These are phyloP conservation scores for Cardiospermum halicacabum DNA, from an alignment of 345 rosid genomes.

Conservation along the genomic window DNA sequence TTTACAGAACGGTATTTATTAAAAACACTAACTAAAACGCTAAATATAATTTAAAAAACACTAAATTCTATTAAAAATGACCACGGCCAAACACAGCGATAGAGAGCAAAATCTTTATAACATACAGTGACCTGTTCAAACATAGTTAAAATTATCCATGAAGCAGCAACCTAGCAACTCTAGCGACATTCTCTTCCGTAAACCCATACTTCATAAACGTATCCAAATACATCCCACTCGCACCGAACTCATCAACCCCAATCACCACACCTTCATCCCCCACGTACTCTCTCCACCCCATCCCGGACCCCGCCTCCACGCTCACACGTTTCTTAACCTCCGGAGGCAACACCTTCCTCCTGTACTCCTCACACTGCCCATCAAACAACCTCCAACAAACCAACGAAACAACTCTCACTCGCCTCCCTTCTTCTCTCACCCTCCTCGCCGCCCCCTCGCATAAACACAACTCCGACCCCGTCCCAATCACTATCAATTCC, in stretches of 20 bases:
- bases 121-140: too few relatives aligned
- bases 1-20: too few relatives aligned
- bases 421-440: conserved; percentile 82
- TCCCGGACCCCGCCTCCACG: conserved; percentile 85
- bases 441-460: conserved; percentile 73
- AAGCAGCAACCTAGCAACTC: conserved; percentile 77
- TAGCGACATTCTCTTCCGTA: conserved; percentile 64
- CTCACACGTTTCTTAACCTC: conserved; percentile 77
- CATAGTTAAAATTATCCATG: too few relatives aligned
- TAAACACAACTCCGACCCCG: conserved; percentile 92
- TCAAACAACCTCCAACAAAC: conserved; percentile 90
- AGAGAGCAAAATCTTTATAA: too few relatives aligned
- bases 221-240: too few relatives aligned
- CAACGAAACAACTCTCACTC: conserved; percentile 86
- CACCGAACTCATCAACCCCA: conserved; percentile 77
- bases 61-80: too few relatives aligned
- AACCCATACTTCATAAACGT: conserved; percentile 71
- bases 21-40: too few relatives aligned
- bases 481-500: conserved; percentile 82
- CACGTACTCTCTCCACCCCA: conserved; percentile 77
- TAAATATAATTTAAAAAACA: too few relatives aligned
- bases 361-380: conserved; percentile 71
- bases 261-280: conserved; percentile 74
- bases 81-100: too few relatives aligned
- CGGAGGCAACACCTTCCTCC: conserved; percentile 77